A percentile compares a stretch with the other conserved stretches of the same genome.
These are phyloP conservation scores for Penicillium aurantiogriseum DNA, from an alignment of 2,329 filamentous ascomycete species.

Conservation along the genomic window DNA sequence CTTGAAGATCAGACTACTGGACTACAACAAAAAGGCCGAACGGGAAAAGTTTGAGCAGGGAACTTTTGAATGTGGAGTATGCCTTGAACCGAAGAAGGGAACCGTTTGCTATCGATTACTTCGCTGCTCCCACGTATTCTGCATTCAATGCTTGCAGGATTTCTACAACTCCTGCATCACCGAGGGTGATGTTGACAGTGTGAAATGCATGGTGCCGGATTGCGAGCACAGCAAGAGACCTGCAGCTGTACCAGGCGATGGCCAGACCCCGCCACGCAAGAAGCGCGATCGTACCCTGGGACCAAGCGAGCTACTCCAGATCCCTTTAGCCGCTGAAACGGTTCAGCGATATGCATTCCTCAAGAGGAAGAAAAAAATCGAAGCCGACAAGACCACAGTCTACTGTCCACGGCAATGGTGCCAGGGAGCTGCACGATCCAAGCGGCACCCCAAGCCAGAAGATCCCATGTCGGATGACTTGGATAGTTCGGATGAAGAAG, in stretches of 20 bases:
- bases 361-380: constrained; percentile 89
- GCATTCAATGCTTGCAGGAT: constrained; percentile 78
- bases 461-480: constrained; percentile 59
- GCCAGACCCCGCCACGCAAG: constrained; percentile 46
- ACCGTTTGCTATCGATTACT: constrained; percentile 74
- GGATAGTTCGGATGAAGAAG: constrained; percentile 52
- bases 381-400: constrained; percentile 85
- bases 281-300: constrained; percentile 69
- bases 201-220: constrained; percentile 75
- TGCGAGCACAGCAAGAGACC: constrained; percentile 65
- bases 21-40: constrained; percentile 74
- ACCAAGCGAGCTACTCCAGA: constrained; percentile 79
- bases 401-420: constrained; percentile 94
- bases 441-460: constrained; percentile 68
- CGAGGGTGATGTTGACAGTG: constrained; percentile 74
- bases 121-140: constrained; percentile 89
- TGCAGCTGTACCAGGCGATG: constrained; percentile 16
- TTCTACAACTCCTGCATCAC: constrained; percentile 87
- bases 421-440: constrained; percentile 78
- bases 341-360: constrained; percentile 85
- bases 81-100: constrained; percentile 90
- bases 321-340: constrained; percentile 66
- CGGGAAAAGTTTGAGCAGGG: constrained; percentile 74
- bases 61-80: constrained; percentile 86
- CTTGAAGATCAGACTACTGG: constrained; percentile 68